These are phyloP conservation scores for Whalleya microplaca DNA, from an alignment of 2,329 filamentous ascomycete genomes.

Conservation along the genomic window DNA sequence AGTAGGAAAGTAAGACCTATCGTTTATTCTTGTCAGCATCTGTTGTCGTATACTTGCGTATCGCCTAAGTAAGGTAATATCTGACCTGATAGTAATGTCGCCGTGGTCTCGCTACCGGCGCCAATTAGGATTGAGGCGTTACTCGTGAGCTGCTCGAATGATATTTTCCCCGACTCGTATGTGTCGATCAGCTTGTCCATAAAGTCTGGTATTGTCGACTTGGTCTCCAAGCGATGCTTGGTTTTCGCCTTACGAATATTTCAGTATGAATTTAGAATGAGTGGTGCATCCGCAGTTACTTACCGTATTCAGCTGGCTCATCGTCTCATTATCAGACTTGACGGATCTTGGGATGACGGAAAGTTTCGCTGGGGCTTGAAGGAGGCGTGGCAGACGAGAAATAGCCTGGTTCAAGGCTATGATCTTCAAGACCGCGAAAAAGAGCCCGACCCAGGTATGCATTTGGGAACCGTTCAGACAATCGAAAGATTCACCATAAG, in stretches of 20 bases:
- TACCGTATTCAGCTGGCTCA: too few species aligned
- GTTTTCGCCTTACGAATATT: conserved; percentile 14
- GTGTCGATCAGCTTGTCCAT: conserved; percentile 28
- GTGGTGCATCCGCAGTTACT: too few species aligned
- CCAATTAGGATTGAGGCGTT: conserved; percentile 29
- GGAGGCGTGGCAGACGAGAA: not conserved
- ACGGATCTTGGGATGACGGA: not conserved
- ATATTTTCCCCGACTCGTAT: conserved; percentile 21
- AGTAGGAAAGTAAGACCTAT: conserved; percentile 26
- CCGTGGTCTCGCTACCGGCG: conserved; percentile 56
- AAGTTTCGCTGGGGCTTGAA: not conserved
- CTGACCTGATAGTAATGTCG: conserved; percentile 47
- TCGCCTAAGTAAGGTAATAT: conserved; percentile 44
- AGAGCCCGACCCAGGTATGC: conserved; percentile 8
- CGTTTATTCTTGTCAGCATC: conserved; percentile 42
- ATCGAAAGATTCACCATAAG: conserved; percentile 13
- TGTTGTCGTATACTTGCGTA: conserved; percentile 40
- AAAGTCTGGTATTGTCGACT: conserved; percentile 20
- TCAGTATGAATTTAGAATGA: not conserved
- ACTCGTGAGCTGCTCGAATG: conserved; percentile 13
- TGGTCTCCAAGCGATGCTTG: conserved; percentile 13
- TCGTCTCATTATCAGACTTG: not conserved
- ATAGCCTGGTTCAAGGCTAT: conserved; percentile 3
- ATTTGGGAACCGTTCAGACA: conserved; percentile 3
- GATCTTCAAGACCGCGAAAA: conserved; percentile 3